phyloP scores from a whole-genome alignment of 345 rosid genomes.

The Syzygium aqueum region DNA sequence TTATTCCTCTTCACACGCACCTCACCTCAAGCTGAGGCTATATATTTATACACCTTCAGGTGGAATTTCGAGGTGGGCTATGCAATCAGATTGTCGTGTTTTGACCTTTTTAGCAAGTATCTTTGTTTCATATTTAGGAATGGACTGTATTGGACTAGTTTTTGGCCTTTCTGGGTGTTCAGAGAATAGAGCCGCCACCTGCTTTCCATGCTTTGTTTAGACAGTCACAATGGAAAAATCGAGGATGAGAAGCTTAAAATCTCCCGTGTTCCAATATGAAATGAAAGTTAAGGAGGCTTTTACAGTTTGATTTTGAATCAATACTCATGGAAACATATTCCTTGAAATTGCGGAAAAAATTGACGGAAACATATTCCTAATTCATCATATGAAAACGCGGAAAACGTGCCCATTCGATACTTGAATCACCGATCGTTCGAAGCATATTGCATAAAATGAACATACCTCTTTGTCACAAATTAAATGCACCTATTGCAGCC shows the following conservation, averaged over 20 bases:
- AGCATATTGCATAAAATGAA: too few relatives aligned
- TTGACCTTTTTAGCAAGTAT: too few relatives aligned
- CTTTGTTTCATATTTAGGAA: background rate
- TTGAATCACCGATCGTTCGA: too few relatives aligned
- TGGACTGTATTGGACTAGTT: background rate
- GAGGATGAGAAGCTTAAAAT: background rate
- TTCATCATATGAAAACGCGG: too few relatives aligned
- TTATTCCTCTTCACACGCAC: background rate
- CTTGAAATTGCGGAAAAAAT: too few relatives aligned
- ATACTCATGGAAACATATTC: too few relatives aligned
- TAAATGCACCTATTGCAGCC: too few relatives aligned
- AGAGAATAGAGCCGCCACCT: background rate
- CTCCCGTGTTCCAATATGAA: background rate
- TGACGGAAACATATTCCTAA: too few relatives aligned
- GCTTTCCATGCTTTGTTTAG: background rate
- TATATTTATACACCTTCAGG: background rate
- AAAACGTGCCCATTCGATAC: too few relatives aligned
- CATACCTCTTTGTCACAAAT: too few relatives aligned
- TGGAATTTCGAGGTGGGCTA: background rate
- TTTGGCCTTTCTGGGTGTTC: background rate
- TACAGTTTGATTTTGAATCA: background rate
- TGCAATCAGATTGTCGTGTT: too few relatives aligned
- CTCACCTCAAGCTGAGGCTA: background rate
- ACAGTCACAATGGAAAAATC: background rate
- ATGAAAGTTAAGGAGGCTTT: background rate